Base-by-base conservation (phyloP, 108 stramenopile species). In the Seminavis robusta region DNA sequence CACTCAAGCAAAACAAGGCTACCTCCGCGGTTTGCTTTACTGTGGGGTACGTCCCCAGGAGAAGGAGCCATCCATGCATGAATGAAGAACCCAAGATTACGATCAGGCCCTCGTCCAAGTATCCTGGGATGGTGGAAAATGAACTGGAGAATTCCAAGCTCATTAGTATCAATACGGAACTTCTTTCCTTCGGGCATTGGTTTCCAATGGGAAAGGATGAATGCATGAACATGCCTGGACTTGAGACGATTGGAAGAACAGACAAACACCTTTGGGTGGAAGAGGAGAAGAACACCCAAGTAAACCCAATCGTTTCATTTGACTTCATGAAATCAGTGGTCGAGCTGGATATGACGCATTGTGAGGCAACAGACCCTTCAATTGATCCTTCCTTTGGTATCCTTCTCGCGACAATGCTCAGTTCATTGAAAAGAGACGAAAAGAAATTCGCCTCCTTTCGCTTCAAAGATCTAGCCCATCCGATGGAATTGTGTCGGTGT, bases 101-200 rank as follows among this genome's bases (percentile, higher is more conserved):
- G n/a, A n/a, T n/a, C n/a, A n/a, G n/a, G n/a, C n/a, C n/a, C n/a
- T n/a, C n/a, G n/a, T n/a, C n/a, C n/a, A n/a, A n/a, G n/a, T n/a
- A n/a, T n/a, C n/a, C n/a, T n/a, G n/a, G n/a, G n/a, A n/a, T n/a
- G n/a, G n/a, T n/a, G n/a, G 43, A 33, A 24, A 13, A 29, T 23
- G 32, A 44, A 16, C 24, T 41, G 37, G 56, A 66, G 4, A 37
- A 47, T 33, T 47, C 24, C 2, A 26, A 47, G 33, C 11, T 19
- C 20, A 48, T 63, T 3, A 27, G 41, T 31, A 29, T 63, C 1
- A 33, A 43, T 19, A 47, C 52, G 15, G 43, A 17, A 30, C 32
- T 39, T 29, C 52, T 63, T 6, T 19, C 30, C 0, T 21, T 63
- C 1, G 62, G 62, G 11, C 42, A 63, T 44, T 63, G 43, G 40